Evolutionary conservation across 352 stramenopile genomes (phyloP).

Genomic region (Phytophthora chlamydospora): DNA sequence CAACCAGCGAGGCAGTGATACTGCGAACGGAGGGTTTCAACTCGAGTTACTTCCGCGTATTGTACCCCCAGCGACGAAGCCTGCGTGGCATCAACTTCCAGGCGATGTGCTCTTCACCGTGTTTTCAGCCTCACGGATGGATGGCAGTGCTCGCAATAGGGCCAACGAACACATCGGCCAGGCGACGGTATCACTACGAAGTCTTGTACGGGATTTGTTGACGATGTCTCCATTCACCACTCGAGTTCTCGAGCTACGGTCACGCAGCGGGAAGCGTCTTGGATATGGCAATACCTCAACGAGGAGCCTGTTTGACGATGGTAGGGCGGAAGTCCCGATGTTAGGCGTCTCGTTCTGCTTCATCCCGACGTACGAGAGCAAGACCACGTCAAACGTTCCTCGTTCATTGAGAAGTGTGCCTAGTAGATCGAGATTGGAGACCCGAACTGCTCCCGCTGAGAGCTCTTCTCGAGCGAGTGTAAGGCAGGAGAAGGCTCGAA

Average conservation of each 20-base stretch:
- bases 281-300: constrained; percentile 20
- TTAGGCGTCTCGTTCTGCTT: constrained; percentile 56
- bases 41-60: constrained; percentile 53
- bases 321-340: constrained; percentile 18
- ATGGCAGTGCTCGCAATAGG: constrained; percentile 13
- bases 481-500: constrained; percentile 17
- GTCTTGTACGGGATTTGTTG: constrained; percentile 44
- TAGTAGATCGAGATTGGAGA: constrained; percentile 11
- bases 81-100: constrained; percentile 55
- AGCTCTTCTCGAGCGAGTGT: constrained; percentile 8
- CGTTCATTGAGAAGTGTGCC: constrained; percentile 9
- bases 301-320: constrained; percentile 24
- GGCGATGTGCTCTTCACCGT: constrained; percentile 72
- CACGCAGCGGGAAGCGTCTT: constrained; percentile 44
- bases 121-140: constrained; percentile 35
- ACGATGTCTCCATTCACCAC: constrained; percentile 28
- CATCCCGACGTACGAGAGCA: constrained; percentile 39
- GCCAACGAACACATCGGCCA: constrained; percentile 64
- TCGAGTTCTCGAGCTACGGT: constrained; percentile 41
- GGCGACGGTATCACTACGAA: constrained; percentile 44
- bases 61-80: constrained; percentile 14
- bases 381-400: constrained; percentile 7
- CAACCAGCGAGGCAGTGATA: neutral
- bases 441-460: constrained; percentile 13
- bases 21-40: constrained; percentile 39